Evolutionary conservation across 208 protist species (phyloP), one percentile per base, ranked within the genome.

Genomic region (Trypanosoma boissoni): DNA sequence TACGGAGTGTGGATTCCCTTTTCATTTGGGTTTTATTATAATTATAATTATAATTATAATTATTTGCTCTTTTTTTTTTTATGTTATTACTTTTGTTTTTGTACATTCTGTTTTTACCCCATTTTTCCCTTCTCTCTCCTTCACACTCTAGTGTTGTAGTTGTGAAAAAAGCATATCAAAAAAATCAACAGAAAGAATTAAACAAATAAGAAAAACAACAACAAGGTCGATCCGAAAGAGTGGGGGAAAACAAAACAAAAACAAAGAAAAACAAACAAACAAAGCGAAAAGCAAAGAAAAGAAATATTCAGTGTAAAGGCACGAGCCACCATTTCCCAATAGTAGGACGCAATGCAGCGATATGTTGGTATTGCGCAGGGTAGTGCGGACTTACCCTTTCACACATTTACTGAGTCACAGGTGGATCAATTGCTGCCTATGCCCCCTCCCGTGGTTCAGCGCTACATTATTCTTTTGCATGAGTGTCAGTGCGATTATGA

Each of bases 391-490:
- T 36, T 43, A 41, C 36, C 50, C 20, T 50, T 48, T 18, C 50
- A 62, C n/a, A 34, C 46, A 27, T 12, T 39, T 16, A 44, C 16
- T 58, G 64, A 71, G 5, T 18, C 37, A 4, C 56, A 42, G 54
- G 50, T 45, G n/a, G 55, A 29, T 12, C 61, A 63, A 10, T 42
- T 53, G 23, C 37, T 69, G n/a, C 27, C 57, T 26, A 28, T 66
- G n/a, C 42, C 55, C 24, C 61, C 60, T 12, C 56, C 68, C 18
- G 39, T 59, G 23, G 43, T 67, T 4, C 55, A 48, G 24, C 50
- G 39, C 18, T 69, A 61, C 34, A 34, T 54, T 6, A 32, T 20
- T 14, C 51, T 39, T 41, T 29, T 64, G 41, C 5, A 37, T 26
- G 57, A 57, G 53, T 64, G 63, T 51, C 23, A 37, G 42, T 10